These are phyloP conservation scores for Hyaloscypha variabilis DNA, from an alignment of 495 filamentous ascomycete genomes.

Conservation along the genomic window DNA sequence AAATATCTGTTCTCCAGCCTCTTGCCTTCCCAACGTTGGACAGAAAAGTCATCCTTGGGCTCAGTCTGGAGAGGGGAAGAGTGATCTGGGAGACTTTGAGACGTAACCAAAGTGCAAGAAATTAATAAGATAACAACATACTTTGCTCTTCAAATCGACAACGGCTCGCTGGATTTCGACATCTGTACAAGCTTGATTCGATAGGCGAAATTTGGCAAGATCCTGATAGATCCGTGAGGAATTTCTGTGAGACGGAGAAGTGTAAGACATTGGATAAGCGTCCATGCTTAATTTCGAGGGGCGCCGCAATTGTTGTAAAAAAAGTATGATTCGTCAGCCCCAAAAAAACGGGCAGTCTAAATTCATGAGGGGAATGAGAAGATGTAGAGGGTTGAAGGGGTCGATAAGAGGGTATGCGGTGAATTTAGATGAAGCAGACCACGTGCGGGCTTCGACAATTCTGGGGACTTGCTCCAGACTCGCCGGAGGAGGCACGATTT, in stretches of 20 bases:
- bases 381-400: neutral
- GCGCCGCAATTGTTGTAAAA: neutral
- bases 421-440: neutral
- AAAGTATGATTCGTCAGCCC: neutral
- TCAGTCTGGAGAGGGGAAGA: conserved; percentile 3
- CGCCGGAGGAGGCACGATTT: neutral
- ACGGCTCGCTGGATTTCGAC: conserved; percentile 36
- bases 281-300: conserved; percentile 38
- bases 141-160: conserved; percentile 38
- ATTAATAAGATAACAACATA: conserved; percentile 22
- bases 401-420: neutral
- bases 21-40: neutral
- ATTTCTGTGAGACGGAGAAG: conserved; percentile 41
- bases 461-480: neutral
- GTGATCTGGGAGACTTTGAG: neutral
- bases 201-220: conserved; percentile 36
- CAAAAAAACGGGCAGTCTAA: neutral
- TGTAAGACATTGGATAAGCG: conserved; percentile 50
- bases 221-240: conserved; percentile 52
- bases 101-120: neutral
- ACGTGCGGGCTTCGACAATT: neutral
- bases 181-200: conserved; percentile 29
- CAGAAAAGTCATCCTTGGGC: neutral
- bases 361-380: neutral
- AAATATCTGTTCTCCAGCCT: conserved; percentile 15